phyloP scores from a whole-genome alignment of 2,329 filamentous ascomycete species.

The Lecanosticta acicola region DNA sequence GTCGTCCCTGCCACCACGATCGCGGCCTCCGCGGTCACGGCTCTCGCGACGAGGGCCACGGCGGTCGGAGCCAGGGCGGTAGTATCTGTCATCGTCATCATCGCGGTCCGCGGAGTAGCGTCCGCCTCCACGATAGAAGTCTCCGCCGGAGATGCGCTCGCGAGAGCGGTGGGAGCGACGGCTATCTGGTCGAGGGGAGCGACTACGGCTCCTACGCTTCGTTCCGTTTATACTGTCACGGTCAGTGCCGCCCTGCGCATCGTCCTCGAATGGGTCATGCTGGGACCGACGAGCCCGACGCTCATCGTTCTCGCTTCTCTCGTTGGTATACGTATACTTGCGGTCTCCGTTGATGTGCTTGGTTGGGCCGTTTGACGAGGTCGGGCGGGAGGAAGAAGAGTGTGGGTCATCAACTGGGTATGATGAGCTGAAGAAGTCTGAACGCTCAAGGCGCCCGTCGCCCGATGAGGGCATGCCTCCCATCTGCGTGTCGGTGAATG shows the following conservation, averaged over 20 bases:
- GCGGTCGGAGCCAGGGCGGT: conserved; percentile 37
- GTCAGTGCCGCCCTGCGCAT: conserved; percentile 35
- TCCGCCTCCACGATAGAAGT: conserved; percentile 37
- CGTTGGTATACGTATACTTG: conserved; percentile 27
- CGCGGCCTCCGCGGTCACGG: conserved; percentile 49
- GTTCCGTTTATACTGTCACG: conserved; percentile 35
- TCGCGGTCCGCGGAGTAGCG: conserved; percentile 32
- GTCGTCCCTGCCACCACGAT: conserved; percentile 43
- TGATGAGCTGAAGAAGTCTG: too few relatives aligned
- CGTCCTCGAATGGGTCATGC: conserved; percentile 22
- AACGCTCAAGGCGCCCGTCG: conserved; percentile 6
- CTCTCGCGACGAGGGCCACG: conserved; percentile 62
- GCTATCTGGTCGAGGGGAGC: conserved; percentile 22
- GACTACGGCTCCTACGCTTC: conserved; percentile 22
- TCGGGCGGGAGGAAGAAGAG: conserved; percentile 11
- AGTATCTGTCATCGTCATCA: conserved; percentile 33
- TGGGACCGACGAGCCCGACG: conserved; percentile 30
- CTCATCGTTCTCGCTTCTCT: conserved; percentile 33
- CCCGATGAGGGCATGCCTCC: conserved; percentile 5
- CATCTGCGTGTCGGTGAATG: not conserved
- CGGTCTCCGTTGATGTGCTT: conserved; percentile 7
- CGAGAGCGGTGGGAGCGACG: conserved; percentile 22
- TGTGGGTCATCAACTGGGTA: conserved; percentile 9
- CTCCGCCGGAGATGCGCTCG: conserved; percentile 25
- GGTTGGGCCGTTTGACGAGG: not conserved